Evolutionary conservation across 192 early-diverging fungal species (phyloP), one percentile per base, ranked within the genome.

Genomic region (Coemansia brasiliensis): DNA sequence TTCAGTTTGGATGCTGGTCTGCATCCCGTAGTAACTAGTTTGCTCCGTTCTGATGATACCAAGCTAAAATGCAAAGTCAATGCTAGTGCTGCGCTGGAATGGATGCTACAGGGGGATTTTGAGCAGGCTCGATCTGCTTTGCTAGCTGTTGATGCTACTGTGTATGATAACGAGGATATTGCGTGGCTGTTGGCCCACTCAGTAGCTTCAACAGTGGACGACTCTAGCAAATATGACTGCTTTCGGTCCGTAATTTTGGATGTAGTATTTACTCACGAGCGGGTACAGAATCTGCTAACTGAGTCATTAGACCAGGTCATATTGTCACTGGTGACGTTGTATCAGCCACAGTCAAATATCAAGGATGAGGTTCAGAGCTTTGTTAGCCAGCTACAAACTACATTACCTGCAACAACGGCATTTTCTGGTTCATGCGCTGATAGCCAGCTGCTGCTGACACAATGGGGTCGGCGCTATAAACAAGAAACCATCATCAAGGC

Each of bases 401-500:
- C 32, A 37, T 37, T 58, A 20, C 18, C 44, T 6, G 35, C 35
- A 21, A 21, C 44, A 35, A 24, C 1, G 6, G 35, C 44, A 12
- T 58, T 41, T 58, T 29, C 43, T 13, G 9, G 39, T 3, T 18
- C 27, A 32, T 42, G n/a, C 35, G 25, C 7, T 22, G 26, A 44
- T 25, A 40, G 11, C n/a, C 55, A 53, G 39, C 57, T 20, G 18
- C 8, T 35, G 2, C 8, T 69, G 21, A 54, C 63, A n/a, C 63
- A 63, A 39, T 77, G 74, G 74, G 67, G 74, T 5, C 62, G 68
- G 39, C 64, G 60, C 43, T 67, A 77, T 43, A 25, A 39, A 12
- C 25, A 16, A 16, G 41, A 27, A 5, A n/a, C 22, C 7, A 41
- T 77, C 8, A 26, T 39, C 41, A 21, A 44, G 7, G 57, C 61